Conservation (phyloP, 2,329 filamentous ascomycete species). For the Neonectria punicea region DNA sequence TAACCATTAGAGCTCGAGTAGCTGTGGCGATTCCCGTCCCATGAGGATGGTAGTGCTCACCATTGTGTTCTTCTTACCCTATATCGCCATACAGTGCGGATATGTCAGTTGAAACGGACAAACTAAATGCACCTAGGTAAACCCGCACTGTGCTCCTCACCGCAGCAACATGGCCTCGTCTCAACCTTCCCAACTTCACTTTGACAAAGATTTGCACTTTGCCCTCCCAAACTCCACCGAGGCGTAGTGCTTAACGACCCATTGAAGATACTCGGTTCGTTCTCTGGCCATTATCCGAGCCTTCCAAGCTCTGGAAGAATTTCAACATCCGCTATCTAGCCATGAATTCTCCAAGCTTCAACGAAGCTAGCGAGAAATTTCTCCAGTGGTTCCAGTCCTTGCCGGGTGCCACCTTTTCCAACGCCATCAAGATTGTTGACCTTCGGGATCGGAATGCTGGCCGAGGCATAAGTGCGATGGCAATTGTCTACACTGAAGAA, state of each 20-base stretch:
- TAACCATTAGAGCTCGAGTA: too few species aligned
- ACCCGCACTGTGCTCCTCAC: slow-evolving; percentile 7
- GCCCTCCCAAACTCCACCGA: slow-evolving; percentile 8
- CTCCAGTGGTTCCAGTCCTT: slow-evolving; percentile 64
- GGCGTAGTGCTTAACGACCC: too few species aligned
- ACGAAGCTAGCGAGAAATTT: slow-evolving; percentile 57
- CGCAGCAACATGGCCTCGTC: slow-evolving; percentile 4
- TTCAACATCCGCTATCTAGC: not conserved
- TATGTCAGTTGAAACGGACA: not conserved
- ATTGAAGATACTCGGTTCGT: too few species aligned
- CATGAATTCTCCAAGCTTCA: slow-evolving; percentile 48
- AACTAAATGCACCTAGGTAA: not conserved
- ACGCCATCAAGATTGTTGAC: slow-evolving; percentile 63
- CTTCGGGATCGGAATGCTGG: slow-evolving; percentile 62
- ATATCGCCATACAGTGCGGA: not conserved
- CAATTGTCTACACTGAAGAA: not conserved
- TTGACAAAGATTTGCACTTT: slow-evolving; percentile 6
- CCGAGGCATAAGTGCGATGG: slow-evolving; percentile 62
- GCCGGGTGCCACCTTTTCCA: slow-evolving; percentile 64
- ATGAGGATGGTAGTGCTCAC: too few species aligned
- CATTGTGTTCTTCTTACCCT: not conserved
- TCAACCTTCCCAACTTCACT: not conserved
- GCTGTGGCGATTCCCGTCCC: too few species aligned
- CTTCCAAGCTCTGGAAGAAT: not conserved
- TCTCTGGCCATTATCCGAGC: not conserved